A percentile compares a stretch with the other conserved stretches of the same genome.
These are phyloP conservation scores for Hanseniaspora lindneri DNA, from an alignment of 805 yeast species.

Conservation along the genomic window DNA sequence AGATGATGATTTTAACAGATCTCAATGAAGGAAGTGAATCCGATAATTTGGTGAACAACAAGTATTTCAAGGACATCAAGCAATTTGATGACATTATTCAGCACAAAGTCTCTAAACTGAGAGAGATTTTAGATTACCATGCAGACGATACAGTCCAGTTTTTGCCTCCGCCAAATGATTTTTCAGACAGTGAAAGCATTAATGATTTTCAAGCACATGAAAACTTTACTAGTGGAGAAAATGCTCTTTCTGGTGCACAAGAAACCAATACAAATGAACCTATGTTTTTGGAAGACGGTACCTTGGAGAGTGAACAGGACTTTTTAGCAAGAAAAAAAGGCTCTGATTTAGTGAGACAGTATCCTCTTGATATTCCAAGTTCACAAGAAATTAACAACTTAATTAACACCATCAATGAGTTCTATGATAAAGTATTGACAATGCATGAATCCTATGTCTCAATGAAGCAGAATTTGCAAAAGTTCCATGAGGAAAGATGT, in stretches of 20 bases:
- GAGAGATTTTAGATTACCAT: constrained; percentile 42
- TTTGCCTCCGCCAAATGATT: constrained; percentile 26
- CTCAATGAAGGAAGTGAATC: constrained; percentile 39
- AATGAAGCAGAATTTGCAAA: constrained; percentile 49
- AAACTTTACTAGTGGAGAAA: neutral
- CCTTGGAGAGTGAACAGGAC: constrained; percentile 6
- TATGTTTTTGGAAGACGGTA: constrained; percentile 17
- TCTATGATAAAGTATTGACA: constrained; percentile 63
- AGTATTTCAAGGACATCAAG: constrained; percentile 38
- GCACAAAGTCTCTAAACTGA: constrained; percentile 67
- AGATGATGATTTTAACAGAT: constrained; percentile 70
- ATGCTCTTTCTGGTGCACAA: constrained; percentile 3
- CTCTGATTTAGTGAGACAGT: constrained; percentile 15
- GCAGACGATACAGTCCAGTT: constrained; percentile 29
- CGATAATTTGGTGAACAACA: constrained; percentile 3
- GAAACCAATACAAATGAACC: constrained; percentile 28
- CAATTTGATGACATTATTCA: constrained; percentile 88
- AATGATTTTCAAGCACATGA: neutral
- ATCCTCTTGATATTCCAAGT: constrained; percentile 24
- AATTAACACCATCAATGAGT: constrained; percentile 45
- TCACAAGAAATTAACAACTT: constrained; percentile 45
- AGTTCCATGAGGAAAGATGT: constrained; percentile 58
- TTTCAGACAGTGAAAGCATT: neutral
- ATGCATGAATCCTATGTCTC: constrained; percentile 57
- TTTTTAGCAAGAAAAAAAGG: constrained; percentile 3